Evolutionary conservation across 148 eudicot species (phyloP).

Genomic region (Rhododendron griersonianum): DNA sequence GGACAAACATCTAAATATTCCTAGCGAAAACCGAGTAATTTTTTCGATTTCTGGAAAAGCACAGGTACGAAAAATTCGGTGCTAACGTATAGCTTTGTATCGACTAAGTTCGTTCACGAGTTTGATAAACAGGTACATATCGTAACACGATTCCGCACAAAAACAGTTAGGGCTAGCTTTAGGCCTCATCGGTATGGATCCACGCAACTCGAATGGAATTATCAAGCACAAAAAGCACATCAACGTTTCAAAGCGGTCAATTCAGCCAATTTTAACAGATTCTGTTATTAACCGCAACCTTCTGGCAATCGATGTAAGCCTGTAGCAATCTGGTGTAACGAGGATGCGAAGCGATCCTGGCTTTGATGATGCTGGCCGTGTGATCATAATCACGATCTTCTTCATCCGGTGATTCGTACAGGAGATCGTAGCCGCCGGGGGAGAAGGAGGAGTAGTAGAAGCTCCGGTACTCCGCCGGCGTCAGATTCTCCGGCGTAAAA

Average conservation of each 20-base stretch:
- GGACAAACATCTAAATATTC: background rate
- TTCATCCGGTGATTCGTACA: slow-evolving; percentile 49
- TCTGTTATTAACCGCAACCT: slow-evolving; percentile 34
- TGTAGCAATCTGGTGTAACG: slow-evolving; percentile 61
- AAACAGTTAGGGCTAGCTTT: background rate
- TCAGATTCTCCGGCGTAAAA: slow-evolving; percentile 30
- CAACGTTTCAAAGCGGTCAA: background rate
- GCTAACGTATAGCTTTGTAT: too few species aligned
- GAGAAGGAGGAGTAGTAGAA: slow-evolving; percentile 15
- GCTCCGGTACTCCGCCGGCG: slow-evolving; percentile 43
- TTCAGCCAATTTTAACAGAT: background rate
- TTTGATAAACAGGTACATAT: too few species aligned
- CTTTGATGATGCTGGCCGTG: slow-evolving; percentile 37
- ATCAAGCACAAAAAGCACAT: too few species aligned
- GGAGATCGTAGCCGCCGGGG: slow-evolving; percentile 23
- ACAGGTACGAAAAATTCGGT: too few species aligned
- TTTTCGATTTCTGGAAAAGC: background rate
- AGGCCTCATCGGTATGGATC: background rate
- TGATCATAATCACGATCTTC: background rate
- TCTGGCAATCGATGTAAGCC: slow-evolving; percentile 85
- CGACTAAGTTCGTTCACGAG: too few species aligned
- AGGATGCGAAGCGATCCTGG: slow-evolving; percentile 86
- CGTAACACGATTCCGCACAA: too few species aligned
- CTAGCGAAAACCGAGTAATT: background rate
- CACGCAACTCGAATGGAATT: background rate